Conservation (phyloP, 2,329 filamentous ascomycete genomes). For the Penicillium sp. region DNA sequence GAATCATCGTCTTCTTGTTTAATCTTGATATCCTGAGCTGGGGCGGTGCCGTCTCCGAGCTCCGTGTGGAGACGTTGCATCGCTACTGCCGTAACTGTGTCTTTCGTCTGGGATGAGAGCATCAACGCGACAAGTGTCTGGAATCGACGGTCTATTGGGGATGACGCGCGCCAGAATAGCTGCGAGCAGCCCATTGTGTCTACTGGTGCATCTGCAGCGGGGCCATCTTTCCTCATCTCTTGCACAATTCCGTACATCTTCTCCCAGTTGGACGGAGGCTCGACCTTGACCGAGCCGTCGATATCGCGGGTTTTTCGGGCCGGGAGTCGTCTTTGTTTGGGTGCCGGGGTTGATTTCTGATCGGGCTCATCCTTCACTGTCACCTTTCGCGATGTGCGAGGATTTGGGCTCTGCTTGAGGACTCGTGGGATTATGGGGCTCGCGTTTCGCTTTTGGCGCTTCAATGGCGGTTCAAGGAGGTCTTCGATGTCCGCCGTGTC, state of each 20-base stretch:
- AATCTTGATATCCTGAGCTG: slow-evolving; percentile 13
- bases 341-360: slow-evolving; percentile 16
- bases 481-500: slow-evolving; percentile 53
- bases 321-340: slow-evolving; percentile 34
- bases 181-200: slow-evolving; percentile 90
- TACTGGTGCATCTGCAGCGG: slow-evolving; percentile 59
- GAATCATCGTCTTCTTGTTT: slow-evolving; percentile 19
- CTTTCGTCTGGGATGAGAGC: slow-evolving; percentile 87
- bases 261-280: slow-evolving; percentile 73
- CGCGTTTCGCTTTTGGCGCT: slow-evolving; percentile 44
- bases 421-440: slow-evolving; percentile 21
- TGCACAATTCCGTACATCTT: slow-evolving; percentile 68
- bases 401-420: slow-evolving; percentile 7
- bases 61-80: slow-evolving; percentile 71
- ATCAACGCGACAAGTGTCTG: slow-evolving; percentile 82
- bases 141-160: slow-evolving; percentile 57
- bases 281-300: slow-evolving; percentile 30
- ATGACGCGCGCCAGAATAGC: slow-evolving; percentile 37
- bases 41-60: slow-evolving; percentile 40
- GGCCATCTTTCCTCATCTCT: slow-evolving; percentile 60
- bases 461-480: slow-evolving; percentile 31
- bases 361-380: slow-evolving; percentile 22
- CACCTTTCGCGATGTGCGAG: slow-evolving; percentile 17
- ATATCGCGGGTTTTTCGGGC: slow-evolving; percentile 35
- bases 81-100: slow-evolving; percentile 75